Evolutionary conservation across 345 rosid genomes (phyloP).

Genomic region (Salix purpurea): DNA sequence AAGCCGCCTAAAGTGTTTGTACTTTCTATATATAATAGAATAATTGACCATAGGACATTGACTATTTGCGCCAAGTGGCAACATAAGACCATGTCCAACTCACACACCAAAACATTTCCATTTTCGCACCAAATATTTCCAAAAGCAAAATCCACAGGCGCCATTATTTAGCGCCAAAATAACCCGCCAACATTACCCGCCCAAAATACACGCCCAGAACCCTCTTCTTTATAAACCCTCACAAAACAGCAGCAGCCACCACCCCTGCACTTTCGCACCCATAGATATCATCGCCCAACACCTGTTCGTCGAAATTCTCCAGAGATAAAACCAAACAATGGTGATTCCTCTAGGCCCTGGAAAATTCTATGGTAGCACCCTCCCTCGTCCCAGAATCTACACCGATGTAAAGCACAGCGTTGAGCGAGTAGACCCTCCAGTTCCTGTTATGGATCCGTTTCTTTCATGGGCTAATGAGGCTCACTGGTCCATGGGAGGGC

Average conservation of each 20-base stretch:
- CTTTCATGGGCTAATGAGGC: constrained; percentile 90
- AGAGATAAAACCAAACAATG: constrained; percentile 26
- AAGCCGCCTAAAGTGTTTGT: too few species aligned
- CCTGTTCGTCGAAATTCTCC: constrained; percentile 10
- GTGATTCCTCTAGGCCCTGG: constrained; percentile 52
- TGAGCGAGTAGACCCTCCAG: constrained; percentile 70
- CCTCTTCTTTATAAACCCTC: not conserved
- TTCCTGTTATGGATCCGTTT: constrained; percentile 62
- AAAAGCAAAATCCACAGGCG: constrained; percentile 10
- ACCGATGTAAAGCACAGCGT: constrained; percentile 40
- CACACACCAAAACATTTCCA: too few species aligned
- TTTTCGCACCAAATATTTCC: not conserved
- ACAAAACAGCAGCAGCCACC: not conserved
- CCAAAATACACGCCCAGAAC: not conserved
- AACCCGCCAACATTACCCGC: constrained; percentile 34
- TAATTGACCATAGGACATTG: too few species aligned
- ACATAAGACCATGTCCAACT: too few species aligned
- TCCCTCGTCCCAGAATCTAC: constrained; percentile 84
- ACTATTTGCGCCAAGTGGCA: too few species aligned
- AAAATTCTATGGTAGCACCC: constrained; percentile 85
- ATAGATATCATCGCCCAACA: not conserved
- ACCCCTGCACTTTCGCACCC: not conserved
- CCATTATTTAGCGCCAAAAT: constrained; percentile 39
- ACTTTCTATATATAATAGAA: too few species aligned
- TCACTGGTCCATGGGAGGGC: constrained; percentile 99